Percentiles rank a stretch among this genome's conserved stretches.
These are phyloP conservation scores for Senna siamea DNA, from an alignment of 306 rosid genomes.

Conservation along the genomic window DNA sequence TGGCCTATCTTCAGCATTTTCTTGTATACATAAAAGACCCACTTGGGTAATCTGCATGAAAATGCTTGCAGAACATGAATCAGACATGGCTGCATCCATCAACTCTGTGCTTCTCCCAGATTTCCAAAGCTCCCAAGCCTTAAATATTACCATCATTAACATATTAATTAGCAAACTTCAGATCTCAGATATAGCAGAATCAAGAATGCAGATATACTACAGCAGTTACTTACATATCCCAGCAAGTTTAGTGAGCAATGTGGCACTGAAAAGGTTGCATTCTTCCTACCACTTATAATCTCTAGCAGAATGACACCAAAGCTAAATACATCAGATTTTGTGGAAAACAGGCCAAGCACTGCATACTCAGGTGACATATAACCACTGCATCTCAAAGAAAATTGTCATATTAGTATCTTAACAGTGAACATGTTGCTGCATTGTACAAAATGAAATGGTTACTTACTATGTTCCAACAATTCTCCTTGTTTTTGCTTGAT, in stretches of 20 bases:
- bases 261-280: slow-evolving; percentile 1
- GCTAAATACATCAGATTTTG: slow-evolving; percentile 30
- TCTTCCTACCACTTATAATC: slow-evolving; percentile 31
- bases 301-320: slow-evolving; percentile 31
- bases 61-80: neutral
- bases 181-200: neutral
- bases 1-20: slow-evolving; percentile 23
- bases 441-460: too few relatives aligned
- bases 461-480: slow-evolving; percentile 37
- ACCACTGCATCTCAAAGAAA: slow-evolving; percentile 3
- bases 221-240: slow-evolving; percentile 11
- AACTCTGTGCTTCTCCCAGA: slow-evolving; percentile 9
- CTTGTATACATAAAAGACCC: slow-evolving; percentile 28
- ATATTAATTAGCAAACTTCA: neutral
- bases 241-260: slow-evolving; percentile 11
- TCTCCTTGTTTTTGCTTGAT: slow-evolving; percentile 9
- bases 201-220: too few relatives aligned
- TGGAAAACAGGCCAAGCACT: slow-evolving; percentile 29
- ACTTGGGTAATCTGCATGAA: slow-evolving; percentile 9
- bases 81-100: slow-evolving; percentile 33
- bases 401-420: neutral
- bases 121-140: slow-evolving; percentile 36
- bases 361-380: slow-evolving; percentile 7
- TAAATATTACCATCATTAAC: slow-evolving; percentile 6
- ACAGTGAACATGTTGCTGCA: neutral